phyloP scores from a whole-genome alignment of 805 yeast genomes.

The Candida mattraensis region DNA sequence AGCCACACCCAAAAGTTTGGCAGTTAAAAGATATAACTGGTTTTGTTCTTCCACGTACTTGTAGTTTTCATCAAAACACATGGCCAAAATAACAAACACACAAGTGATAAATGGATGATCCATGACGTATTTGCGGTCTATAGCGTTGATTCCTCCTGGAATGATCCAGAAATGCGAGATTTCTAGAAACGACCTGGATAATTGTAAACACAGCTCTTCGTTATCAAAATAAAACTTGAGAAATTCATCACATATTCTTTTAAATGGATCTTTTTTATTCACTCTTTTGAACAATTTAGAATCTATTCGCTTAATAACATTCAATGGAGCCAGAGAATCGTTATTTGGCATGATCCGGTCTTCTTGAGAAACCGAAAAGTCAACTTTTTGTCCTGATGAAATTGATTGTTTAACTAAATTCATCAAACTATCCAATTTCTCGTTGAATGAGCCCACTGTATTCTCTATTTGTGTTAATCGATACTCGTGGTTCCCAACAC shows the following conservation, averaged over 20 bases:
- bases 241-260: constrained; percentile 43
- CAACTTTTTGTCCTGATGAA: constrained; percentile 13
- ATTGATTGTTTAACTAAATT: constrained; percentile 18
- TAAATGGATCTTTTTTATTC: constrained; percentile 32
- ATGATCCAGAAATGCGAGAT: constrained; percentile 62
- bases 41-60: constrained; percentile 49
- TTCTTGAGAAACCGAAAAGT: constrained; percentile 13
- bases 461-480: constrained; percentile 15
- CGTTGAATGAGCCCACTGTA: constrained; percentile 19
- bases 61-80: constrained; percentile 55
- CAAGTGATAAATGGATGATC: constrained; percentile 56
- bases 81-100: constrained; percentile 52
- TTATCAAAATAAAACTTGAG: constrained; percentile 45
- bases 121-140: constrained; percentile 45
- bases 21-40: constrained; percentile 46
- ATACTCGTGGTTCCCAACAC: constrained; percentile 3
- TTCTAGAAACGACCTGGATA: constrained; percentile 48
- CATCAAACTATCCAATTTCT: constrained; percentile 16
- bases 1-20: constrained; percentile 48
- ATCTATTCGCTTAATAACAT: constrained; percentile 32
- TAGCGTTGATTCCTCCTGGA: constrained; percentile 57
- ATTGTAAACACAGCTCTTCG: constrained; percentile 41
- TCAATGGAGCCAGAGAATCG: constrained; percentile 32
- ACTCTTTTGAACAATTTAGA: constrained; percentile 27
- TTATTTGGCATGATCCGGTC: constrained; percentile 14